Evolutionary conservation across 257 asterid species (phyloP).

Genomic region (Solanum lycopersicoides): DNA sequence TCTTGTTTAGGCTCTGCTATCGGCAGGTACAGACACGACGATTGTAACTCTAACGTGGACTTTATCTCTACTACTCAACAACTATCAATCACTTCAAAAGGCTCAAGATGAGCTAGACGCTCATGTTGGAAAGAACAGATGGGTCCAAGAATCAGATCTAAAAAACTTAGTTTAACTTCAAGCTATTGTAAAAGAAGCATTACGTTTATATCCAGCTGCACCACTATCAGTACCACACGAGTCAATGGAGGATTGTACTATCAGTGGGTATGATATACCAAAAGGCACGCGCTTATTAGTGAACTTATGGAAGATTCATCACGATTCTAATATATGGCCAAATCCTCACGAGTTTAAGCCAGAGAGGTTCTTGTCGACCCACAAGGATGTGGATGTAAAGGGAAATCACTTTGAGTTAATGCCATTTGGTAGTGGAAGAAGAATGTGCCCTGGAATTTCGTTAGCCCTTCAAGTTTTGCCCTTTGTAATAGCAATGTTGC

Average conservation of each 20-base stretch:
- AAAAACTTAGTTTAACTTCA: constrained; percentile 27
- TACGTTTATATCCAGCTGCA: constrained; percentile 27
- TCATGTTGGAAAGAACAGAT: constrained; percentile 26
- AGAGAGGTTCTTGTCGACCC: constrained; percentile 28
- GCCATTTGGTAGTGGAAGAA: constrained; percentile 49
- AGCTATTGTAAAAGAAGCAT: constrained; percentile 42
- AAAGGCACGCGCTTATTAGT: constrained; percentile 29
- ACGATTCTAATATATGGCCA: constrained; percentile 38
- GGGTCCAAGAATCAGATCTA: constrained; percentile 28
- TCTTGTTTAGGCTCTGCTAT: not conserved
- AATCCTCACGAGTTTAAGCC: constrained; percentile 37
- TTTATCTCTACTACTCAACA: constrained; percentile 22
- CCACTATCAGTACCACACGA: constrained; percentile 17
- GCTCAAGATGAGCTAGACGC: constrained; percentile 35
- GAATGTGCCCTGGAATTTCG: constrained; percentile 28
- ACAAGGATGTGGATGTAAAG: constrained; percentile 21
- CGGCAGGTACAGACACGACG: constrained; percentile 30
- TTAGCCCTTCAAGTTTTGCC: constrained; percentile 14
- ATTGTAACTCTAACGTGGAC: constrained; percentile 33
- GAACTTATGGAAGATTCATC: constrained; percentile 38
- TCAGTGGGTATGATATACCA: constrained; percentile 30
- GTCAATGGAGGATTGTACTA: constrained; percentile 19
- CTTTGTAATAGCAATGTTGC: constrained; percentile 18
- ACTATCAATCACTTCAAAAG: constrained; percentile 11
- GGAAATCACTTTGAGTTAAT: constrained; percentile 35